Percentiles rank a stretch among this genome's conserved stretches.
These are phyloP conservation scores for Alloascoidea africana DNA, from an alignment of 805 yeast species.

Conservation along the genomic window DNA sequence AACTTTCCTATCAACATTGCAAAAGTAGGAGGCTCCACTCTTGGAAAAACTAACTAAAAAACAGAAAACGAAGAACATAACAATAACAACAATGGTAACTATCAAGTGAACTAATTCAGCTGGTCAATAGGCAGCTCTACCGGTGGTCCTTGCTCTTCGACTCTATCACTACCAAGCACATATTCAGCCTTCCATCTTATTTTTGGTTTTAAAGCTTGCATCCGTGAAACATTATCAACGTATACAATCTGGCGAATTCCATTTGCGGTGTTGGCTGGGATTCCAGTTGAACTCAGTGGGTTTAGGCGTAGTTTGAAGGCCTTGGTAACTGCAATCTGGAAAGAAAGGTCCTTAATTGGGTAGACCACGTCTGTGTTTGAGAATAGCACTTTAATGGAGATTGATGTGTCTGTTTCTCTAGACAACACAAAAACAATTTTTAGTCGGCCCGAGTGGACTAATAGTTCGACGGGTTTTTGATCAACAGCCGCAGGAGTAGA, in stretches of 20 bases:
- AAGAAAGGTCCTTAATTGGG: conserved; percentile 34
- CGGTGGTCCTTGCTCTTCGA: neutral
- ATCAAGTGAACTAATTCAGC: conserved; percentile 2
- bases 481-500: conserved; percentile 7
- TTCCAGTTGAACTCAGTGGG: conserved; percentile 41
- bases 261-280: conserved; percentile 31
- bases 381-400: conserved; percentile 31
- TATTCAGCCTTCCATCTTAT: conserved; percentile 66
- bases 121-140: conserved; percentile 16
- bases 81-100: conserved; percentile 15
- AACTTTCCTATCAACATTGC: neutral
- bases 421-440: conserved; percentile 31
- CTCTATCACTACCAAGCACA: conserved; percentile 24
- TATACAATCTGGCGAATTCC: conserved; percentile 39
- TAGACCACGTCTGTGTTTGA: conserved; percentile 30
- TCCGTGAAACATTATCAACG: conserved; percentile 19
- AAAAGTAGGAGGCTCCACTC: neutral
- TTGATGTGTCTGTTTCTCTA: conserved; percentile 20
- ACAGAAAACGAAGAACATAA: conserved; percentile 4
- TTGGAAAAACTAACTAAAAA: neutral
- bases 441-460: conserved; percentile 30
- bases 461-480: conserved; percentile 9
- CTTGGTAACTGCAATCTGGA: conserved; percentile 61
- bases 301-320: conserved; percentile 37
- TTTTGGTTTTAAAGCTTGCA: conserved; percentile 21